Evolutionary conservation across 371 early-diverging fungal species (phyloP).

Genomic region (Zancudomyces culisetae): DNA sequence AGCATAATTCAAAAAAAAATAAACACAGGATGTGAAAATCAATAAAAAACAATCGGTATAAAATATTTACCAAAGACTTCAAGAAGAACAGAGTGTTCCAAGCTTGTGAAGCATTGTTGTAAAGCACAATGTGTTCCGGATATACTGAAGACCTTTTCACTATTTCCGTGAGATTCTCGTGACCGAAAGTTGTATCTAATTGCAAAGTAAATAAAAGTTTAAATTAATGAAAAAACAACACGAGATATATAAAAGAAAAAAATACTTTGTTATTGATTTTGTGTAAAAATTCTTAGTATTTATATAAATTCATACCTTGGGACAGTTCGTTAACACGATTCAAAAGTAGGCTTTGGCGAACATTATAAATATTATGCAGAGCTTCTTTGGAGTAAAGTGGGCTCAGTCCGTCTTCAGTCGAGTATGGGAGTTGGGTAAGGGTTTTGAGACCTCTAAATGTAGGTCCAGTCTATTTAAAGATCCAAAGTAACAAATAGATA

Average conservation of each 20-base stretch:
- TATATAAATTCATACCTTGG: constrained; percentile 5
- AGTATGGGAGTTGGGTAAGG: constrained; percentile 13
- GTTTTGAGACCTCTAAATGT: constrained; percentile 7
- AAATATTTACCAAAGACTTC: constrained; percentile 17
- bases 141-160: constrained; percentile 17
- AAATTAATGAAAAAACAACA: background rate
- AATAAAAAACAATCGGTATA: background rate
- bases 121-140: constrained; percentile 21
- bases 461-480: background rate
- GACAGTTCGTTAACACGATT: constrained; percentile 21
- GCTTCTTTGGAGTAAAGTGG: constrained; percentile 16
- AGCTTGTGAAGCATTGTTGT: constrained; percentile 40
- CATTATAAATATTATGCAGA: constrained; percentile 20
- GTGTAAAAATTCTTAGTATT: background rate
- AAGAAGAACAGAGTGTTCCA: constrained; percentile 45
- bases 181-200: constrained; percentile 19
- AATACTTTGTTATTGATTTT: background rate
- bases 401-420: constrained; percentile 11
- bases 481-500: background rate
- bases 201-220: background rate
- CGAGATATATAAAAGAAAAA: background rate
- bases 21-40: too few relatives aligned
- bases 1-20: background rate
- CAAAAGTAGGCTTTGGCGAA: constrained; percentile 17
- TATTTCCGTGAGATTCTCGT: constrained; percentile 11